Evolutionary conservation across 108 stramenopile genomes (phyloP), one percentile per base, ranked within the genome.

Genomic region (Nitzschia palea): DNA sequence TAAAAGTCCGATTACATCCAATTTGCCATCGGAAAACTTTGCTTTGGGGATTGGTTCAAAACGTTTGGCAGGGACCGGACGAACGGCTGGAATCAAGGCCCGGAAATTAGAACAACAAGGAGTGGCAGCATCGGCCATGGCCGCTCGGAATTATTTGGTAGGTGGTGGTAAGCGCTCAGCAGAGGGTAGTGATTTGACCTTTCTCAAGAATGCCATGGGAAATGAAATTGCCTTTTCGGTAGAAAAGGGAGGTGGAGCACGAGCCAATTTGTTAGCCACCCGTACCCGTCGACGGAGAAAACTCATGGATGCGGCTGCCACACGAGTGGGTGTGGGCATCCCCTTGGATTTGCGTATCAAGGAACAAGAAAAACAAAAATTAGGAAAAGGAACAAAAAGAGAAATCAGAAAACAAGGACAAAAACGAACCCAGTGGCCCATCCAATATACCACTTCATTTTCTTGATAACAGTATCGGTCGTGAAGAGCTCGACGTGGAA

Each of bases 141-240:
- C 80, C 47, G 78, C 66, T 2, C 14, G 62, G 44, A 72, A 79
- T 62, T 77, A 71, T 60, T 50, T 80, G 40, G 73, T 82, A 2
- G 83, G 81, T 23, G 60, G 60, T 42, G 73, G 65, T 0, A 60
- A 63, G 53, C 76, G 62, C 45, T 44, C 60, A 33, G 76, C 62
- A 31, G 56, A 71, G 20, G 63, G 62, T 20, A 74, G 73, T 32
- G 95, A 93, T 55, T 70, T 89, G 63, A 86, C 82, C 26, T 91
- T 89, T 47, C 68, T 95, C 51, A 90, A 90, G 61, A 95, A 91
- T 84, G 93, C 93, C 47, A 85, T 90, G 81, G 93, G 93, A 20
- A 81, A 91, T 55, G 90, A 91, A 65, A 70, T 95, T 55, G 82
- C 81, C 18, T 91, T 95, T 71, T 80, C 81, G 31, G 81, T 93